A percentile compares a stretch with the other conserved stretches of the same genome.
These are phyloP conservation scores for Annulohypoxylon nitens DNA, from an alignment of 495 filamentous ascomycete genomes.

Conservation along the genomic window DNA sequence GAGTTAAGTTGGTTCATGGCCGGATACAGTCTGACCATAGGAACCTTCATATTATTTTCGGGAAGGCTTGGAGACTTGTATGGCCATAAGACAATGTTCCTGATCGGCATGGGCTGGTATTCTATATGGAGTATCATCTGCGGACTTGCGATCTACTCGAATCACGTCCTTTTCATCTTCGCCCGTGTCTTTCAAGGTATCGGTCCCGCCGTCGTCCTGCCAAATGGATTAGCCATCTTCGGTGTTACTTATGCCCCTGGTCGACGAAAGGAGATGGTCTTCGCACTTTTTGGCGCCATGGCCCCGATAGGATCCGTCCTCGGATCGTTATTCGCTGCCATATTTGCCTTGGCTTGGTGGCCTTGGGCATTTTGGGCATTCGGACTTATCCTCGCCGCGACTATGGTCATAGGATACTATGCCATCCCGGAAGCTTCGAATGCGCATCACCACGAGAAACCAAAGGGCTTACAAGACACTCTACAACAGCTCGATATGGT, in stretches of 20 bases:
- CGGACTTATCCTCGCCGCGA: constrained; percentile 60
- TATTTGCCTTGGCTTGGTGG: constrained; percentile 73
- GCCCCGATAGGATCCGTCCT: constrained; percentile 68
- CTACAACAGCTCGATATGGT: constrained; percentile 61
- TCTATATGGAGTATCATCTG: constrained; percentile 70
- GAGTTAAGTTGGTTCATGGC: constrained; percentile 68
- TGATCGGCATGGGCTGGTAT: constrained; percentile 70
- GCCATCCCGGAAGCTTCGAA: constrained; percentile 62
- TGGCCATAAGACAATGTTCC: constrained; percentile 69
- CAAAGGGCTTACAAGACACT: constrained; percentile 34
- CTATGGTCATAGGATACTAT: constrained; percentile 57
- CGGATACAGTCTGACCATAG: constrained; percentile 70
- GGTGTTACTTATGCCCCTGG: constrained; percentile 68
- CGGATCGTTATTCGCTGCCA: constrained; percentile 62
- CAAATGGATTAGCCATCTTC: constrained; percentile 73
- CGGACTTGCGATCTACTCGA: constrained; percentile 53
- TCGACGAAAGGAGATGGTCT: constrained; percentile 71
- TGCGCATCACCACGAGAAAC: constrained; percentile 34
- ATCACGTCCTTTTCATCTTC: constrained; percentile 67
- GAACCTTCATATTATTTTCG: constrained; percentile 74
- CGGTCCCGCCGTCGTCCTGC: constrained; percentile 70
- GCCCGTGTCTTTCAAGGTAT: constrained; percentile 72
- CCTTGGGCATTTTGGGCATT: constrained; percentile 75
- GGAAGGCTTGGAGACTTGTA: constrained; percentile 71
- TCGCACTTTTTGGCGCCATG: constrained; percentile 72